Base-by-base conservation (phyloP, 345 rosid species). In the Populus euphratica region DNA sequence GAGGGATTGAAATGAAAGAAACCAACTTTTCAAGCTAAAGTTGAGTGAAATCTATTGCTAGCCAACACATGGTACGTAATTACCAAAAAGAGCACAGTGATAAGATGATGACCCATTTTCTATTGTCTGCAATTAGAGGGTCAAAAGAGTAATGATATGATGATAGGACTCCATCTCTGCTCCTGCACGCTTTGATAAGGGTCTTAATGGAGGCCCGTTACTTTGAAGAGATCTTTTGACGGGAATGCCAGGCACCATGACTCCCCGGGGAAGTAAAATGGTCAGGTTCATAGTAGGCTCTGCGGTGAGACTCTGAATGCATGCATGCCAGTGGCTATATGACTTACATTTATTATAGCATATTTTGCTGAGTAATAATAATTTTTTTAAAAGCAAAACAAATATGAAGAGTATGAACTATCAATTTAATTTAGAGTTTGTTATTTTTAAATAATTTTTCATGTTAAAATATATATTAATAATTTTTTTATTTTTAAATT, bases 31-130 rank as follows among this genome's bases (percentile, higher is more conserved):
- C 27, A 27, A 63, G 67, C 6, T 63, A 50, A 66, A 44, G 43
- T 0, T n/a, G 44, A 77, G 71, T 11, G 21, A 59, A 68, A 18
- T 65, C 66, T 49, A 59, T 0, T 54, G 11, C 11, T 12, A 33
- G 56, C 50, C 43, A 43, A 67, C n/a, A 59, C 8, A 35, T 21
- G 62, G 35, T 16, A 62, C 67, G 50, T 44, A 52, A 64, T 50
- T 50, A 21, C 54, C 23, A 43, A 69, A 69, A 54, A 4, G 61
- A 75, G 56, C 6, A 70, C 50, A 72, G 70, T 16, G n/a, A 38
- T 6, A 35, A 73, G 74, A 87, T 82, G 49, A 80, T 85, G 75
- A 59, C 85, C 87, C 89, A 86, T 79, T 79, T 78, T 74, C 70
- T 56, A 52, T 54, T 86, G 87, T 83, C 88, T 68, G 77, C 85